These are phyloP conservation scores for Aphanomyces stellatus DNA, from an alignment of 352 stramenopile species.

Conservation along the genomic window DNA sequence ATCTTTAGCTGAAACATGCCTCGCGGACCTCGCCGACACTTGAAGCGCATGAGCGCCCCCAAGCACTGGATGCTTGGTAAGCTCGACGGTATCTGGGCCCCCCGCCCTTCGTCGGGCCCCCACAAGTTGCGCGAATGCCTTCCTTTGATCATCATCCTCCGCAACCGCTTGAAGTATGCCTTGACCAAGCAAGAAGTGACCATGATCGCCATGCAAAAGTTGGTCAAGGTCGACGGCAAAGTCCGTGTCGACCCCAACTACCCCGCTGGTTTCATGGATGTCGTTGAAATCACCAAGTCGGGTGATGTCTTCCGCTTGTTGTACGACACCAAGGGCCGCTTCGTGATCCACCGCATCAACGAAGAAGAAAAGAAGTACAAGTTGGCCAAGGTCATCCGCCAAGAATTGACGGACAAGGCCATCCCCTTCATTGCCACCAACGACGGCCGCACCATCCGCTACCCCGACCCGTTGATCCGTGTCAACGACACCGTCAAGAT, in stretches of 20 bases:
- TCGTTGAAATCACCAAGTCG: constrained; percentile 96
- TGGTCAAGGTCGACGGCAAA: constrained; percentile 97
- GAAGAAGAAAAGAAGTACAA: constrained; percentile 98
- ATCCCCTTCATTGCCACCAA: constrained; percentile 98
- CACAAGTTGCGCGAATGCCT: constrained; percentile 99
- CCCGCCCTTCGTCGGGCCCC: constrained; percentile 92
- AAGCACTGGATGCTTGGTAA: constrained; percentile 89
- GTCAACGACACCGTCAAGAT: constrained; percentile 99
- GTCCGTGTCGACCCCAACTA: constrained; percentile 97
- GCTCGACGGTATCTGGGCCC: constrained; percentile 88
- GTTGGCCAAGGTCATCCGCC: constrained; percentile 95
- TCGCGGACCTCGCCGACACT: constrained; percentile 79
- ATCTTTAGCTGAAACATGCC: constrained; percentile 40
- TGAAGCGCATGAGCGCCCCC: constrained; percentile 79
- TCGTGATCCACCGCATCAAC: constrained; percentile 95
- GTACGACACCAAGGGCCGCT: constrained; percentile 99
- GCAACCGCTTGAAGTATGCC: constrained; percentile 99
- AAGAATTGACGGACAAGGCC: constrained; percentile 94
- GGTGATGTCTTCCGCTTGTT: constrained; percentile 96
- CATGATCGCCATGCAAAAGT: constrained; percentile 99
- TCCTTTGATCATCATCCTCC: constrained; percentile 96
- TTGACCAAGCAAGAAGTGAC: constrained; percentile 97
- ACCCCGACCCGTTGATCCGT: constrained; percentile 97
- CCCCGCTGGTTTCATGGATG: constrained; percentile 99
- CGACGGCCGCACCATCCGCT: constrained; percentile 98